phyloP scores from a whole-genome alignment of 108 stramenopile genomes.

The Skeletonema grethae region DNA sequence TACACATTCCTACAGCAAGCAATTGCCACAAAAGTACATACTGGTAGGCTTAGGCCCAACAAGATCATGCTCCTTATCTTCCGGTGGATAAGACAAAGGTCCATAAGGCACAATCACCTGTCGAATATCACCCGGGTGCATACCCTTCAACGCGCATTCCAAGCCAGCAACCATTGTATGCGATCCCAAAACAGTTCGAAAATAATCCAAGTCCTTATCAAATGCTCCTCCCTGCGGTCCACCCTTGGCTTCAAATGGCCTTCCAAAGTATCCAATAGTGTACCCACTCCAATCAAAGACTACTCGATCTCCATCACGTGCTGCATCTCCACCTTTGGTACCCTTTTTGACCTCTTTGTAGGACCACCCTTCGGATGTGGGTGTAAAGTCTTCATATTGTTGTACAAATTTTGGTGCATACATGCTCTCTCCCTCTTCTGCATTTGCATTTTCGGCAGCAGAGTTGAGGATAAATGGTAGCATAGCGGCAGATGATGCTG shows the following conservation, averaged over 20 bases:
- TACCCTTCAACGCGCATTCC: slow-evolving; percentile 70
- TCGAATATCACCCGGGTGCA: slow-evolving; percentile 87
- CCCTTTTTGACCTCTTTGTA: slow-evolving; percentile 77
- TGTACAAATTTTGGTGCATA: slow-evolving; percentile 71
- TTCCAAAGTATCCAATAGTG: slow-evolving; percentile 93
- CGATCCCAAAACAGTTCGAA: slow-evolving; percentile 77
- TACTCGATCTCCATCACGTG: slow-evolving; percentile 73
- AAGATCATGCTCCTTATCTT: slow-evolving; percentile 70
- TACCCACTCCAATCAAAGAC: slow-evolving; percentile 97
- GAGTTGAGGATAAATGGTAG: not conserved
- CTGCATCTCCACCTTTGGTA: slow-evolving; percentile 28
- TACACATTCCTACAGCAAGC: no score
- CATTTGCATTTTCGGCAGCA: not conserved
- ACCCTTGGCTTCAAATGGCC: slow-evolving; percentile 91
- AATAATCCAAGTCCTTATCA: slow-evolving; percentile 85
- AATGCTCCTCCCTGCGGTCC: slow-evolving; percentile 90
- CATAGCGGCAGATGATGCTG: not conserved
- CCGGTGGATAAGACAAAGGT: slow-evolving; percentile 67
- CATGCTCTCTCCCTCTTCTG: slow-evolving; percentile 5
- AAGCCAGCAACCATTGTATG: slow-evolving; percentile 74
- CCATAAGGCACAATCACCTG: slow-evolving; percentile 91
- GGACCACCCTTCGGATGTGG: slow-evolving; percentile 62
- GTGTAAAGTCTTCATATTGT: slow-evolving; percentile 70
- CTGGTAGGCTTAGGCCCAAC: slow-evolving; percentile 90
- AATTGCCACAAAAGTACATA: no score